These are phyloP conservation scores for Populus deltoides DNA, from an alignment of 345 rosid species.

Conservation along the genomic window DNA sequence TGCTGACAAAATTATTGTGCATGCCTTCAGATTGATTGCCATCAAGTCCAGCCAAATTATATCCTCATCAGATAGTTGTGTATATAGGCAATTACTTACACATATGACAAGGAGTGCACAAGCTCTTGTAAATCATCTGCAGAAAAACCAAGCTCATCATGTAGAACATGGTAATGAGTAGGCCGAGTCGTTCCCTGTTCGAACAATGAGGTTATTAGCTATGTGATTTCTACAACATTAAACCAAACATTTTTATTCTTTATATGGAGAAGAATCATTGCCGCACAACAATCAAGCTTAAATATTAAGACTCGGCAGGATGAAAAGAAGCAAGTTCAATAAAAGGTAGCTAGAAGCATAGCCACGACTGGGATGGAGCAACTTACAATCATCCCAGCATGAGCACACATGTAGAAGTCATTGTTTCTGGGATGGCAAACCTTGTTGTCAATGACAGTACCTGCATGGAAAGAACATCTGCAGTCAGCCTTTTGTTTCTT, in stretches of 20 bases:
- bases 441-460: constrained; percentile 40
- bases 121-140: constrained; percentile 36
- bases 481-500: too few species aligned
- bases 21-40: background rate
- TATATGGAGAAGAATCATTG: background rate
- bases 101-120: constrained; percentile 38
- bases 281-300: too few species aligned
- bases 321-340: too few species aligned
- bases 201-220: too few species aligned
- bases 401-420: constrained; percentile 47
- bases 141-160: constrained; percentile 31
- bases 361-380: background rate
- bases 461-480: constrained; percentile 13
- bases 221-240: background rate
- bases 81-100: constrained; percentile 18
- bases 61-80: too few species aligned
- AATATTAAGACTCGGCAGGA: too few species aligned
- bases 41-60: too few species aligned
- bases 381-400: constrained; percentile 50
- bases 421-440: constrained; percentile 40
- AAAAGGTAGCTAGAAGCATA: too few species aligned
- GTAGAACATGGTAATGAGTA: constrained; percentile 31
- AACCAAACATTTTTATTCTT: background rate
- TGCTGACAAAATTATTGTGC: background rate
- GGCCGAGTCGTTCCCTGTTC: constrained; percentile 34